Evolutionary conservation across 108 stramenopile genomes (phyloP).

Genomic region (Nitzschia palea): DNA sequence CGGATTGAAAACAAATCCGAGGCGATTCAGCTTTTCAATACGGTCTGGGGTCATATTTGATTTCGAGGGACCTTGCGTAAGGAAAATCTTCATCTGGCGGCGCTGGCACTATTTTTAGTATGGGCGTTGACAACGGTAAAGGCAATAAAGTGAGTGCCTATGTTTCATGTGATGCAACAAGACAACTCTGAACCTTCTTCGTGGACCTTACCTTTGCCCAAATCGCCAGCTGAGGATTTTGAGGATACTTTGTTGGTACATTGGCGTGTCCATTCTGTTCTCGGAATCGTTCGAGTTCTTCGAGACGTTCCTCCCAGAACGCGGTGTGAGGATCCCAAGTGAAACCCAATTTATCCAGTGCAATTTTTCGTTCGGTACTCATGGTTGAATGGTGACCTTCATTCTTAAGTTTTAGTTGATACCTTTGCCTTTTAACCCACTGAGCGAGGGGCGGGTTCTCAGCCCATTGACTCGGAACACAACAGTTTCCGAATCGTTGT

Average conservation of each 20-base stretch:
- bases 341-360: slow-evolving; percentile 48
- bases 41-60: slow-evolving; percentile 54
- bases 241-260: slow-evolving; percentile 23
- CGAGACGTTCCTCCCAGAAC: slow-evolving; percentile 27
- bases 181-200: neutral
- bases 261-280: slow-evolving; percentile 23
- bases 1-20: slow-evolving; percentile 55
- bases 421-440: slow-evolving; percentile 38
- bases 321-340: slow-evolving; percentile 43
- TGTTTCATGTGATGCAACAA: neutral
- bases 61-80: slow-evolving; percentile 38
- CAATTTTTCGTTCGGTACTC: slow-evolving; percentile 40
- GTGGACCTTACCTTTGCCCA: slow-evolving; percentile 36
- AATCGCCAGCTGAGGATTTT: slow-evolving; percentile 40
- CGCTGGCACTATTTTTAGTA: slow-evolving; percentile 47
- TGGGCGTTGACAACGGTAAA: neutral
- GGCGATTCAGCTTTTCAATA: slow-evolving; percentile 42
- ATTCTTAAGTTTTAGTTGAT: slow-evolving; percentile 13
- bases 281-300: slow-evolving; percentile 19
- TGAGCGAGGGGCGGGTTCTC: slow-evolving; percentile 28
- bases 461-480: slow-evolving; percentile 26
- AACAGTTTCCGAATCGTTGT: slow-evolving; percentile 27
- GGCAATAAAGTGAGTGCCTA: neutral
- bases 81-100: slow-evolving; percentile 49
- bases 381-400: slow-evolving; percentile 41